Percentiles rank a stretch among this genome's conserved stretches.
phyloP scores from a whole-genome alignment of 139 green algal genomes.

The Limnomonas spitsbergensis region DNA sequence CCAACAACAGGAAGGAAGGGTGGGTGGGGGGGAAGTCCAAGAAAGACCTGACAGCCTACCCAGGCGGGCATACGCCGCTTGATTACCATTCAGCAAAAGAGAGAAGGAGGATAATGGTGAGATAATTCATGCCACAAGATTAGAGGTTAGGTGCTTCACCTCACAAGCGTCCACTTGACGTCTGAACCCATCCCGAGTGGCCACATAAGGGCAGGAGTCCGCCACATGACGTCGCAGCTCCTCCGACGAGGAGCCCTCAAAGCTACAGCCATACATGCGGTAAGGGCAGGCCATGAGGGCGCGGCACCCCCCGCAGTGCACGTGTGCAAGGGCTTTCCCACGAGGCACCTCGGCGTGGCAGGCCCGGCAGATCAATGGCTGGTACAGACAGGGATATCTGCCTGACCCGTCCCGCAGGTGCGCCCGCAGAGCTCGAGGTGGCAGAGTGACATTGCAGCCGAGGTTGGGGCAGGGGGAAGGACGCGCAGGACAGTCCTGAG shows the following conservation, averaged over 20 bases:
- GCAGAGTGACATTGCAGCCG: background rate
- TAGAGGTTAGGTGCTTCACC: no score
- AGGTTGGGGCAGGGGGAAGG: background rate
- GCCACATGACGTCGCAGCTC: no score
- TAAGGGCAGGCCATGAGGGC: background rate
- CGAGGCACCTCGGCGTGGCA: background rate
- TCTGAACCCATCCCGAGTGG: no score
- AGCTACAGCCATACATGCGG: background rate
- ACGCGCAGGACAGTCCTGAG: background rate
- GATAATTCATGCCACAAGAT: no score
- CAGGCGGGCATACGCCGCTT: no score
- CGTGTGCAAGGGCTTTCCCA: background rate
- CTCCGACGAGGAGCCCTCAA: background rate
- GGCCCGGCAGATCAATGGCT: background rate
- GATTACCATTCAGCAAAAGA: no score
- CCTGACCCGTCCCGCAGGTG: background rate
- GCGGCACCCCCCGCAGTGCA: background rate
- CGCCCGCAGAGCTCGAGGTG: background rate
- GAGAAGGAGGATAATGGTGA: no score
- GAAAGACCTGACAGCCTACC: no score
- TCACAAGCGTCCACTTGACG: no score
- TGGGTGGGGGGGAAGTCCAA: no score
- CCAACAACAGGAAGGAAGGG: no score
- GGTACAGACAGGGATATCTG: background rate
- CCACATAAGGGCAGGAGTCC: no score